These are phyloP conservation scores for Asterochloris sp. DNA, from an alignment of 139 green algal species.

Conservation along the genomic window DNA sequence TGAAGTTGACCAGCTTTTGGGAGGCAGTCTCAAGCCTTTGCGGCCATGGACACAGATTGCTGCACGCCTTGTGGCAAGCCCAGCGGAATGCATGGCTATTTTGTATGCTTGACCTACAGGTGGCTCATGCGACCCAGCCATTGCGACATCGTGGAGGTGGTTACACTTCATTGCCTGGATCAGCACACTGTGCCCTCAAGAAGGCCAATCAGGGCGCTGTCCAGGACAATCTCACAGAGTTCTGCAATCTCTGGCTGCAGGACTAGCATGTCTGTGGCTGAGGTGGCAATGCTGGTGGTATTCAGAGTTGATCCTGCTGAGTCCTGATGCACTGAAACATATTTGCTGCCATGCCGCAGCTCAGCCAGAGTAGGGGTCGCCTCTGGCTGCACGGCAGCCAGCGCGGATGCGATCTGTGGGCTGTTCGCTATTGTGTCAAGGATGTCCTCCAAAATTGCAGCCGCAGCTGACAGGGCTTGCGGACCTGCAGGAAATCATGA, in stretches of 20 bases:
- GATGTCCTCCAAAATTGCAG: background rate
- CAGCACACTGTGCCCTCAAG: slow-evolving; percentile 10
- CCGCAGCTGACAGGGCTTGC: background rate
- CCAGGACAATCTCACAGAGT: slow-evolving; percentile 42
- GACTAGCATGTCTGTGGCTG: background rate
- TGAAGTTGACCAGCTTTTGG: too few relatives aligned
- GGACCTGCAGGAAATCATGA: background rate
- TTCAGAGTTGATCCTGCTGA: background rate
- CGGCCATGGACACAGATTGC: too few relatives aligned
- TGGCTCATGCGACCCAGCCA: too few relatives aligned
- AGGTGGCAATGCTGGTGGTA: background rate
- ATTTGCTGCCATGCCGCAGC: slow-evolving; percentile 5
- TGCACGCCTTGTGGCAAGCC: too few relatives aligned
- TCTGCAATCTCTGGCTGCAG: slow-evolving; percentile 24
- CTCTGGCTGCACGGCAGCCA: slow-evolving; percentile 11
- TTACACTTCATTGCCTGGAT: too few relatives aligned
- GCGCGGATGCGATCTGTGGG: slow-evolving; percentile 14
- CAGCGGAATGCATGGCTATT: too few relatives aligned
- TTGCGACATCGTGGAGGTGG: too few relatives aligned
- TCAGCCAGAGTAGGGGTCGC: slow-evolving; percentile 11
- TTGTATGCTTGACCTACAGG: too few relatives aligned
- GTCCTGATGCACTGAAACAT: background rate
- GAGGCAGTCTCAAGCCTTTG: too few relatives aligned
- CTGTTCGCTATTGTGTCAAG: slow-evolving; percentile 2
- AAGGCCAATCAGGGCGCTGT: slow-evolving; percentile 26